phyloP scores from a whole-genome alignment of 1,284 basidiomycete genomes.

The Ustilago crameri region DNA sequence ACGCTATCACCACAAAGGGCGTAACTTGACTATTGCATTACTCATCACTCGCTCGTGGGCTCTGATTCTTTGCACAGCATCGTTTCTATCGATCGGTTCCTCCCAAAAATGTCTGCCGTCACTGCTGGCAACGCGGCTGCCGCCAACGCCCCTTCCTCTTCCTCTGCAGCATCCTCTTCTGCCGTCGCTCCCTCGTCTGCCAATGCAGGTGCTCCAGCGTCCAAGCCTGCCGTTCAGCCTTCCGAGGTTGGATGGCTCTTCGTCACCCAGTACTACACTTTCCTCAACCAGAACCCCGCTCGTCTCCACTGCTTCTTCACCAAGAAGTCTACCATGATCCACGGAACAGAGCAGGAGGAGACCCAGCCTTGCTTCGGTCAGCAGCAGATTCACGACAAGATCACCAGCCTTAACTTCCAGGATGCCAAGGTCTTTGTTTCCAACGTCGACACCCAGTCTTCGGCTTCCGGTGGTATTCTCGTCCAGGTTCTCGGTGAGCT shows the following conservation, averaged over 20 bases:
- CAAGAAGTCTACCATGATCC: constrained; percentile 88
- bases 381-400: constrained; percentile 97
- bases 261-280: constrained; percentile 74
- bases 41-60: not conserved
- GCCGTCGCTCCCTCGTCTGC: constrained; percentile 9
- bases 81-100: too few relatives aligned
- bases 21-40: not conserved
- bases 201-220: constrained; percentile 15
- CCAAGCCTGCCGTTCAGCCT: constrained; percentile 55
- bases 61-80: too few relatives aligned
- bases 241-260: constrained; percentile 68
- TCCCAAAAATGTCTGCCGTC: constrained; percentile 47
- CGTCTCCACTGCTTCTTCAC: constrained; percentile 99
- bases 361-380: constrained; percentile 87
- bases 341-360: constrained; percentile 82
- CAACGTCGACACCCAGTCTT: constrained; percentile 74
- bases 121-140: constrained; percentile 39
- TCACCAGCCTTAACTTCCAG: constrained; percentile 89
- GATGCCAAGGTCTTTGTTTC: constrained; percentile 96
- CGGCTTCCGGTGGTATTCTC: constrained; percentile 93
- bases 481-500: constrained; percentile 99
- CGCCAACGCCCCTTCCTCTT: constrained; percentile 23
- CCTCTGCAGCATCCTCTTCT: not conserved
- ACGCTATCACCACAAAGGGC: not conserved
- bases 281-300: constrained; percentile 95